Base-by-base conservation (phyloP, 2,329 filamentous ascomycete species). In the Calonectria crousiana region DNA sequence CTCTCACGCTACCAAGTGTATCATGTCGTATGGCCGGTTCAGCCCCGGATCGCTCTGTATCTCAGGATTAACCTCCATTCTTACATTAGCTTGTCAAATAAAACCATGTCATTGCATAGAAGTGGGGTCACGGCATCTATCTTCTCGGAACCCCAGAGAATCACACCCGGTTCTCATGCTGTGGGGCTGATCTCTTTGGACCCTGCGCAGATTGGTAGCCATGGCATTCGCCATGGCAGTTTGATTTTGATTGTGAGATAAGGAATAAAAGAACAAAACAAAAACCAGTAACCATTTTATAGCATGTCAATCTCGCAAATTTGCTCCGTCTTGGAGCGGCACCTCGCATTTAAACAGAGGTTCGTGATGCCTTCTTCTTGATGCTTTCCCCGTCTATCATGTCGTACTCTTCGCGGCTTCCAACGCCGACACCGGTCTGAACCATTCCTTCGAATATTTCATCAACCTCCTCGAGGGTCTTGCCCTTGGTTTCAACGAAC, bases 401-500 rank as follows among this genome's bases (percentile, higher is more conserved):
- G 34, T 62, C n/a, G 34, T 41, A 62, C 23, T 28, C 34, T 41
- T 62, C 60, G 26, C 60, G 38, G 28, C 41, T 49, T 23, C 23
- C n/a, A 6, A 65, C 41, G 0, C 60, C 44, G 10, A 73, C 51
- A 11, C 67, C 71, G 32, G 51, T 73, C 13, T 60, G n/a, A 6
- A 58, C 51, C 23, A 67, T 38, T 23, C 60, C 67, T 16, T 71
- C 68, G 30, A 74, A 71, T 10, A 71, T 44, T 36, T 74, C 67
- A 62, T 73, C 72, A n/a, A 73, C 49, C 51, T 73, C 71, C 41
- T 73, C 71, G 3, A 73, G 71, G 14, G 60, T 73, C 58, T 62
- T 70, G n/a, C 67, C 72, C 52, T 73, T 73, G 18, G 72, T 70
- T 34, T 73, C 67, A 6, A 73, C 72, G n/a, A 73, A 73, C 5